Evolutionary conservation across 495 filamentous ascomycete species (phyloP), one percentile per base, ranked within the genome.

Genomic region (Aspergillus sclerotiicarbonarius): DNA sequence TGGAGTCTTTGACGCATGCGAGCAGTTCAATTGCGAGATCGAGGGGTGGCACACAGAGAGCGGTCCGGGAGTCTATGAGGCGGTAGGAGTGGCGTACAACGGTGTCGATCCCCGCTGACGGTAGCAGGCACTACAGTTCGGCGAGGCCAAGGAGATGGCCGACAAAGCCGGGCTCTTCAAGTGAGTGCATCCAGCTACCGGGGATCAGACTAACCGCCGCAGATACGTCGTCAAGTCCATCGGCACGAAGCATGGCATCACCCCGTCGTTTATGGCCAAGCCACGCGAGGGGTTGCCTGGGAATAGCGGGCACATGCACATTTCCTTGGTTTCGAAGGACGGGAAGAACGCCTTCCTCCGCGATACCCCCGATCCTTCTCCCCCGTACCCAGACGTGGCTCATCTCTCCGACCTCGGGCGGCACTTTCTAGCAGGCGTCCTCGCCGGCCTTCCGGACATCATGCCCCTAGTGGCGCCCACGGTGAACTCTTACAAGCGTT

Each of bases 211-310:
- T 29, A n/a, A 32, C 37, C 19, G n/a, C n/a, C 16, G 18, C 52
- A 87, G 84, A 69, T 92, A 94, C 59, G 84, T 88, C 6, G 91
- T 95, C 52, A 96, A 95, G 72, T 88, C 89, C 1, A 80, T 96
- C 30, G 91, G 88, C 15, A 88, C 82, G 45, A 89, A 89, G 67
- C 87, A 90, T 71, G 91, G 90, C 45, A 96, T 98, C 64, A 96
- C 90, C 0, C 94, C 94, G 0, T 93, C 90, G 68, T 98, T 98
- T 76, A 98, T 98, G 94, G 94, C 94, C n/a, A 98, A 98, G 69
- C 94, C 94, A 5, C 84, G 87, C 45, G 82, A 94, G 63, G 91
- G 91, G 0, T 74, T 98, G 0, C 94, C 94, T 0, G 94, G 94
- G 8, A 97, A 96, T 70, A 91, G 86, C 45, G 94, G 94, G 1